A percentile compares a stretch with the other conserved stretches of the same genome.
phyloP scores from a whole-genome alignment of 1,284 basidiomycete species.

The Tylopilus sp. region DNA sequence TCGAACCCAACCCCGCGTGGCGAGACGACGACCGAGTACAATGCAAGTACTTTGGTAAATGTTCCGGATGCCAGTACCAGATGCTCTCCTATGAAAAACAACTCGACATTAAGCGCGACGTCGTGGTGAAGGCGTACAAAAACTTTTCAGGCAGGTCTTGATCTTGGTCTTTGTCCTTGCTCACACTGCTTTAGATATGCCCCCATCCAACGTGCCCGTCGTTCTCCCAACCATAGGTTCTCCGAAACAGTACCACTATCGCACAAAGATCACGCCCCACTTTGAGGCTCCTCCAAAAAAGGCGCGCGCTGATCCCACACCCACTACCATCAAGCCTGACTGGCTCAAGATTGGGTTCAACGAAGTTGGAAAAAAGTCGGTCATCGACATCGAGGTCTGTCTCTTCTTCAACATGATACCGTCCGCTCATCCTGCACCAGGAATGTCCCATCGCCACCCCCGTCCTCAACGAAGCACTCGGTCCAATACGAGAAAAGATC shows the following conservation, averaged over 20 bases:
- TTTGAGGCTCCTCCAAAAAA: constrained; percentile 85
- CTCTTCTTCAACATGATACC: background rate
- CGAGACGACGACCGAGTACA: constrained; percentile 73
- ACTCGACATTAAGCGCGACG: constrained; percentile 86
- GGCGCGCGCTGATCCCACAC: constrained; percentile 49
- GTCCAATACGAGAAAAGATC: constrained; percentile 73
- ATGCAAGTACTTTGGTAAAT: constrained; percentile 91
- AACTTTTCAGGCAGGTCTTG: constrained; percentile 75
- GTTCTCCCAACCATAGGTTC: constrained; percentile 86
- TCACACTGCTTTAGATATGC: constrained; percentile 58
- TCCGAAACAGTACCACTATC: constrained; percentile 91
- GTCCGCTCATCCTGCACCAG: constrained; percentile 46
- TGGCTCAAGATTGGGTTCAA: constrained; percentile 95
- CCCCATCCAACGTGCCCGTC: constrained; percentile 67
- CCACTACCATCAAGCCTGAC: constrained; percentile 55
- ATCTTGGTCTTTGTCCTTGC: constrained; percentile 2
- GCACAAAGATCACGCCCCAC: constrained; percentile 98
- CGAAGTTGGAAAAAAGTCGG: constrained; percentile 76
- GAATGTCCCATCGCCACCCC: constrained; percentile 95
- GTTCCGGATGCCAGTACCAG: constrained; percentile 87
- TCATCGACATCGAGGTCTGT: constrained; percentile 94
- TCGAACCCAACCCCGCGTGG: constrained; percentile 72
- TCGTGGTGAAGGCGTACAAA: constrained; percentile 89
- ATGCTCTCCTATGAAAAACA: constrained; percentile 92
- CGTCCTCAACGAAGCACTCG: constrained; percentile 81